Percentiles rank a stretch among this genome's conserved stretches.
Conservation (phyloP, 2,329 filamentous ascomycete genomes). For the Eutypa lata region DNA sequence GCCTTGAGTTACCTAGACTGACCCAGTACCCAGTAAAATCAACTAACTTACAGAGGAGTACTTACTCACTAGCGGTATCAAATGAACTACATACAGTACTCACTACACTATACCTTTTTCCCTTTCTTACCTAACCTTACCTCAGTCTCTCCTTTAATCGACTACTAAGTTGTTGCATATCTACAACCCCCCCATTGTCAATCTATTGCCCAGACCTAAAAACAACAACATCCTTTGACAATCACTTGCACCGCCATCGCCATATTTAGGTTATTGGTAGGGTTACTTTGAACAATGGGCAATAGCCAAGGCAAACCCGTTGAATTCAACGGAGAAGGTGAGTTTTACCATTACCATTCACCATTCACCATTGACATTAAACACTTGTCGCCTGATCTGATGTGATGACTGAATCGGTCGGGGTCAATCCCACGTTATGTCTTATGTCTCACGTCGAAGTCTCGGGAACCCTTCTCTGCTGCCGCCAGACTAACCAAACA, state of each 20-base stretch:
- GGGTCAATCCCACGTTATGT: neutral
- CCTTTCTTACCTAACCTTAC: no score
- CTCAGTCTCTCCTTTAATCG: no score
- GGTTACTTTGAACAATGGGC: constrained; percentile 60
- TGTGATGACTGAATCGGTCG: neutral
- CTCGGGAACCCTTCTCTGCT: neutral
- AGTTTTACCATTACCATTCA: constrained; percentile 30
- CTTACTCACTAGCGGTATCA: no score
- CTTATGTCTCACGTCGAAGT: neutral
- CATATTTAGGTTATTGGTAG: neutral
- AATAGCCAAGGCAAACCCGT: constrained; percentile 94
- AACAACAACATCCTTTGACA: no score
- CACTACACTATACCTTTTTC: no score
- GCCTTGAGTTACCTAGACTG: no score
- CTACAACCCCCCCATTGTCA: neutral
- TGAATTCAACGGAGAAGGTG: constrained; percentile 90
- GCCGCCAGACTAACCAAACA: constrained; percentile 15
- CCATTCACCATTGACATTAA: neutral
- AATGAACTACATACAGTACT: no score
- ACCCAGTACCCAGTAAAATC: no score
- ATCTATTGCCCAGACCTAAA: no score
- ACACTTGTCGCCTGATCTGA: neutral
- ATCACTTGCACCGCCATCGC: neutral
- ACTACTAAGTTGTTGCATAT: neutral
- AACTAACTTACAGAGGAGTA: no score